Evolutionary conservation across 306 rosid genomes (phyloP).

Genomic region (Senna tora): DNA sequence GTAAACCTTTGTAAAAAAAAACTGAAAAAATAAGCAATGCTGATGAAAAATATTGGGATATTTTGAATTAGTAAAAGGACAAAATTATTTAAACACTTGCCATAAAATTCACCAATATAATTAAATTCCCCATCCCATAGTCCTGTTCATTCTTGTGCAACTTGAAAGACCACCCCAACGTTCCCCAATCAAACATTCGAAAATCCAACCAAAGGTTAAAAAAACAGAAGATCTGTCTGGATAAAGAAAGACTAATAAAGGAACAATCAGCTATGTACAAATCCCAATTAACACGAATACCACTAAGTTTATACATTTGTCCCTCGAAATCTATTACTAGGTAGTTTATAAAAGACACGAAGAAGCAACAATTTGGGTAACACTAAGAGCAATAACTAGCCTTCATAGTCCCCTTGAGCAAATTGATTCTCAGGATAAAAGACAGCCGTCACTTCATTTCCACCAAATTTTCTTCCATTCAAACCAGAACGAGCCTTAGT

Average conservation of each 20-base stretch:
- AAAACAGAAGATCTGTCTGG: too few relatives aligned
- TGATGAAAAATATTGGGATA: too few relatives aligned
- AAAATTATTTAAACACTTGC: too few relatives aligned
- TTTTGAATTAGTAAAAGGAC: too few relatives aligned
- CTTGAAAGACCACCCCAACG: too few relatives aligned
- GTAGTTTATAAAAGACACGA: neutral
- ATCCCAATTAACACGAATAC: neutral
- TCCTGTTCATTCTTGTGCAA: too few relatives aligned
- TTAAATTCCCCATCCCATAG: too few relatives aligned
- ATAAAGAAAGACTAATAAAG: neutral
- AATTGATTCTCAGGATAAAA: conserved; percentile 62
- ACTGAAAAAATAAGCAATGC: too few relatives aligned
- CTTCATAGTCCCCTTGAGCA: conserved; percentile 60
- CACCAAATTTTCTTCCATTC: conserved; percentile 68
- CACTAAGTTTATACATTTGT: neutral
- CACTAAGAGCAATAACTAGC: conserved; percentile 17
- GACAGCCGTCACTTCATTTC: conserved; percentile 60
- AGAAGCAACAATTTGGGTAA: neutral
- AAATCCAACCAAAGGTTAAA: too few relatives aligned
- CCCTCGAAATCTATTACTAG: neutral
- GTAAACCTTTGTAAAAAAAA: too few relatives aligned
- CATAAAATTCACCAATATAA: too few relatives aligned
- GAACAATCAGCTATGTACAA: neutral
- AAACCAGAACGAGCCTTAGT: conserved; percentile 61
- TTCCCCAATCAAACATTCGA: too few relatives aligned